phyloP scores from a whole-genome alignment of 768 basidiomycete genomes.

The Rhodosporidiobolus sp. region DNA sequence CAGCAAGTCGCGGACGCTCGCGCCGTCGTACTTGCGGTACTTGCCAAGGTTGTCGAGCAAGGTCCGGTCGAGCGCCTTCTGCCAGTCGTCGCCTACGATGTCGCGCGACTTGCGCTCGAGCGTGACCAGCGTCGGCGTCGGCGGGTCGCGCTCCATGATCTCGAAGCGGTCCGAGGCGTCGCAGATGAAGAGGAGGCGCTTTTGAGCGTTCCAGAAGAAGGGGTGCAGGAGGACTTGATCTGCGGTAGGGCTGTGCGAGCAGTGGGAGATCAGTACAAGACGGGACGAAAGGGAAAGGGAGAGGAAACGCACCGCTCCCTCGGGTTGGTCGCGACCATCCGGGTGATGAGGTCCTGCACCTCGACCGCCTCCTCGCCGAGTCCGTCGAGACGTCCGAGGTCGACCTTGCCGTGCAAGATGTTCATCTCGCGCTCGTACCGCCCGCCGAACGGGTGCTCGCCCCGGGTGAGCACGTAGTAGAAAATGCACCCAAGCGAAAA shows the following conservation, averaged over 20 bases:
- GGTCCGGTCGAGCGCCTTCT: conserved; percentile 73
- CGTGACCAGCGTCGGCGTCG: conserved; percentile 66
- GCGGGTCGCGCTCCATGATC: conserved; percentile 91
- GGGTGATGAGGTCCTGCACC: conserved; percentile 70
- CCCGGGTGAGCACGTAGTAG: conserved; percentile 75
- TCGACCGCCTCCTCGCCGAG: conserved; percentile 95
- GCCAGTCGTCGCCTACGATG: conserved; percentile 91
- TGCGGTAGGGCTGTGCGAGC: conserved; percentile 69
- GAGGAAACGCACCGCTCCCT: conserved; percentile 60
- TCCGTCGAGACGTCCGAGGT: conserved; percentile 65
- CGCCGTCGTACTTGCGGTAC: conserved; percentile 92
- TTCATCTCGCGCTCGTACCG: conserved; percentile 90
- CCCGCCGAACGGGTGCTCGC: conserved; percentile 90
- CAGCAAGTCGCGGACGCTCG: conserved; percentile 83
- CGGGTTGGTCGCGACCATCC: conserved; percentile 76
- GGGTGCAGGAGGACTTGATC: conserved; percentile 84
- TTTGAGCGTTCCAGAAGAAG: conserved; percentile 90
- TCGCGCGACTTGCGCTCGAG: conserved; percentile 67
- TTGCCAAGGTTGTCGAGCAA: conserved; percentile 95
- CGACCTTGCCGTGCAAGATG: conserved; percentile 77
- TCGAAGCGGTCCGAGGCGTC: conserved; percentile 97
- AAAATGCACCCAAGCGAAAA: conserved; percentile 95
- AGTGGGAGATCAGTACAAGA: not conserved
- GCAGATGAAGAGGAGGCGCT: conserved; percentile 87
- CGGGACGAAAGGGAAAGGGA: not conserved